phyloP scores from a whole-genome alignment of 2,329 filamentous ascomycete species.

The Botrytis elliptica region DNA sequence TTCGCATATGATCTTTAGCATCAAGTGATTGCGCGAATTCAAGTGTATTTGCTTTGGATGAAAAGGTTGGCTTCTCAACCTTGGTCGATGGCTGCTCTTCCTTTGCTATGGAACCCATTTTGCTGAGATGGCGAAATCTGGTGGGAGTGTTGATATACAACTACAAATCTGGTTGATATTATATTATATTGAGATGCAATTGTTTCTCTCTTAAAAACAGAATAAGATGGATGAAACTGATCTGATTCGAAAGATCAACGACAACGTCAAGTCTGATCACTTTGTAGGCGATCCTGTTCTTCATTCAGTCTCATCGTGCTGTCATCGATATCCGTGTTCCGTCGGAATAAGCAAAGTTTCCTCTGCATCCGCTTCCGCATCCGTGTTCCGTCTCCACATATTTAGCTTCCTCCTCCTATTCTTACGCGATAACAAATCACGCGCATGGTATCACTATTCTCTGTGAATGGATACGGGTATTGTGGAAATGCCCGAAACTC shows the following conservation, averaged over 20 bases:
- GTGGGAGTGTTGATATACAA: background rate
- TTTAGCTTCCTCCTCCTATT: slow-evolving; percentile 12
- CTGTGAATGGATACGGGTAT: background rate
- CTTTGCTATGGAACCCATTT: slow-evolving; percentile 35
- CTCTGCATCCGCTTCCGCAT: slow-evolving; percentile 26
- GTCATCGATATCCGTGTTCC: slow-evolving; percentile 15
- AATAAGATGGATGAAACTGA: background rate
- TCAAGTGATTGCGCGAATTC: slow-evolving; percentile 57
- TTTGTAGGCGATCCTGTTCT: slow-evolving; percentile 14
- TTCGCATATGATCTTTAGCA: slow-evolving; percentile 56
- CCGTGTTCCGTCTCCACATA: slow-evolving; percentile 22
- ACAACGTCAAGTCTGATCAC: background rate
- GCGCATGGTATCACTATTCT: background rate
- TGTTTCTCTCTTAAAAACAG: background rate
- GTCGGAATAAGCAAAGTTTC: background rate
- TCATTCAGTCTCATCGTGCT: background rate
- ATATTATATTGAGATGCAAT: background rate
- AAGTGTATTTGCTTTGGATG: slow-evolving; percentile 45
- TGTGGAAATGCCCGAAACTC: background rate
- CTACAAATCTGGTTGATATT: background rate
- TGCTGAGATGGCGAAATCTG: slow-evolving; percentile 8
- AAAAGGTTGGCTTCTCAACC: slow-evolving; percentile 44
- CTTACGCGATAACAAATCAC: slow-evolving; percentile 13
- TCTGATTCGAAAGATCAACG: background rate
- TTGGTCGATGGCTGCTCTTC: slow-evolving; percentile 23